Base-by-base conservation (phyloP, 1,139 yeast species). In the Lodderomyces orthopsilosis region DNA sequence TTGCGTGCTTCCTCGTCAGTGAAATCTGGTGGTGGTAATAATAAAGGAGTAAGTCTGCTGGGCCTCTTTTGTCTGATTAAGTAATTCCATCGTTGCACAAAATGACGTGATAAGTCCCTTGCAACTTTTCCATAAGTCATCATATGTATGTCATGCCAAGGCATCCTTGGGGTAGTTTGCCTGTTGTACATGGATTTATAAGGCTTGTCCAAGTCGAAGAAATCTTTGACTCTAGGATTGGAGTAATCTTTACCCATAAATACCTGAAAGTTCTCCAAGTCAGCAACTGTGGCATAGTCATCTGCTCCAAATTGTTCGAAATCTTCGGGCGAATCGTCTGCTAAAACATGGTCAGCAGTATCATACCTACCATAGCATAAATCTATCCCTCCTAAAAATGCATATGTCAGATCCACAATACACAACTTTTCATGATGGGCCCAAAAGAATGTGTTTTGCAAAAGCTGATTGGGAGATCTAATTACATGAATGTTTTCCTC, bases 131-230 rank as follows among this genome's bases (percentile, higher is more conserved):
- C 99, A 8, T 91, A 80, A 2, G 95, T 83, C 67, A 90, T 81
- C 95, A 91, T 93, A 57, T 93, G 98, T 38, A 94, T 88, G 72
- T 94, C 99, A 63, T 94, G 99, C 99, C 98, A 94, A 6, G 98
- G 98, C 99, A 94, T 94, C 56, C 99, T 77, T 2, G 98, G 98
- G 13, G 80, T 77, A 18, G 65, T 65, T 26, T 78, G 70, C 50
- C 99, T 77, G 62, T 94, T 95, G 59, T 90, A 90, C 95, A 93
- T 85, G 18, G 90, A 88, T 40, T 87, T 95, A 57, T 85, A 90
- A 1, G 98, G 98, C 51, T 81, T 81, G 51, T 91, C 90, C 46
- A 94, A 72, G 1, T 76, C 83, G 56, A 61, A 78, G 60, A 94
- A 94, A 62, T 94, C 99, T 55, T 85, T 84, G 12, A 86, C 89